These are phyloP conservation scores for Ceratobasidium sp. DNA, from an alignment of 1,284 basidiomycete genomes.

Conservation along the genomic window DNA sequence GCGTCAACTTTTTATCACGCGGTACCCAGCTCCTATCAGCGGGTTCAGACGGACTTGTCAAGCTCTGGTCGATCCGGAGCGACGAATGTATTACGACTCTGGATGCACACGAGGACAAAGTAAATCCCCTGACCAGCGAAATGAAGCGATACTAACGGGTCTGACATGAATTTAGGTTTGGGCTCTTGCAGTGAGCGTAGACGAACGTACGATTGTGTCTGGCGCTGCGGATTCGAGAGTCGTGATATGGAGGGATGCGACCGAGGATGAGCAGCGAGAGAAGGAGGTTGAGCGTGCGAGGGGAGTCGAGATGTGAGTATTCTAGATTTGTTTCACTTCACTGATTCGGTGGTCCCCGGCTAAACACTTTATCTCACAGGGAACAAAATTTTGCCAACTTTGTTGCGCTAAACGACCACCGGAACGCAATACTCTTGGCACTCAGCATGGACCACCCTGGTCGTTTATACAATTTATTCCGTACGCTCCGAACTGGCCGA, in stretches of 20 bases:
- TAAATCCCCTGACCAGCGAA: constrained; percentile 54
- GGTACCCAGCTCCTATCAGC: constrained; percentile 90
- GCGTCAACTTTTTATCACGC: constrained; percentile 86
- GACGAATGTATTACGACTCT: constrained; percentile 90
- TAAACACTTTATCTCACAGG: constrained; percentile 58
- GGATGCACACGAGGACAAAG: constrained; percentile 97
- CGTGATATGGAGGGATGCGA: constrained; percentile 94
- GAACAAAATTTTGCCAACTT: constrained; percentile 97
- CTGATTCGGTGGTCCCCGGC: neutral
- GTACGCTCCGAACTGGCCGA: constrained; percentile 62
- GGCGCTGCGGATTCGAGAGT: constrained; percentile 95
- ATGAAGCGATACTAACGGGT: constrained; percentile 1
- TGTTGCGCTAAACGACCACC: constrained; percentile 88
- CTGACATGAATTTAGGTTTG: constrained; percentile 72
- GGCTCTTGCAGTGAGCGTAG: constrained; percentile 83
- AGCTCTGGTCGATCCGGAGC: constrained; percentile 92
- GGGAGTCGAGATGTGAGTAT: constrained; percentile 17
- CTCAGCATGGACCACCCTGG: constrained; percentile 94
- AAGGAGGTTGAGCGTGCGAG: constrained; percentile 76
- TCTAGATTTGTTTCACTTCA: neutral
- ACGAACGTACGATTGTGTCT: constrained; percentile 86
- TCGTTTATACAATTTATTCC: constrained; percentile 85
- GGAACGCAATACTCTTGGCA: constrained; percentile 89
- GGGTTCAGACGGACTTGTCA: constrained; percentile 94
- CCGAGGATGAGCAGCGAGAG: constrained; percentile 79